A percentile compares a stretch with the other conserved stretches of the same genome.
phyloP scores from a whole-genome alignment of 2,329 filamentous ascomycete species.

The Emergomyces africanus region DNA sequence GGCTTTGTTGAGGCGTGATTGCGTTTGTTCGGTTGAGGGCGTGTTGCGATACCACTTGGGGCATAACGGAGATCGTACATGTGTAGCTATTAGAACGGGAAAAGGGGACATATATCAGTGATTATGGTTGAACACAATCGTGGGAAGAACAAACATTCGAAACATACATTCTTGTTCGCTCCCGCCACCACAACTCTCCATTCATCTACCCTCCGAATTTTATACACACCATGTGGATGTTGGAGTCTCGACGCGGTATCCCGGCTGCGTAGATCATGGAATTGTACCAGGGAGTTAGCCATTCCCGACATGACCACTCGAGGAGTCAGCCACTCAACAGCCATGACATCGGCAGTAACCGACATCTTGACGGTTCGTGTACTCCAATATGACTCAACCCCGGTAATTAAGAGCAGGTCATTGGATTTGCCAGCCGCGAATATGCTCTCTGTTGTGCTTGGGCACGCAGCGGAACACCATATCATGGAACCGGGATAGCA shows the following conservation, averaged over 20 bases:
- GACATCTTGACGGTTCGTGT: constrained; percentile 10
- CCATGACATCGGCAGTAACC: constrained; percentile 12
- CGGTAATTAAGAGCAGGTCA: constrained; percentile 21
- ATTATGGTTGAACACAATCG: neutral
- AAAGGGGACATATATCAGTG: neutral
- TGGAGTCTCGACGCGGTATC: constrained; percentile 21
- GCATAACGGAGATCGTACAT: constrained; percentile 32
- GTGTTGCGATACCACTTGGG: constrained; percentile 15
- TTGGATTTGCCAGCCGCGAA: constrained; percentile 29
- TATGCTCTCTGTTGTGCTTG: constrained; percentile 14
- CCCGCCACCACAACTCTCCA: constrained; percentile 25
- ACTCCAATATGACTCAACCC: constrained; percentile 19
- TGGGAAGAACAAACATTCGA: neutral
- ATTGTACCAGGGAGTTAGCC: constrained; percentile 21
- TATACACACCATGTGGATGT: constrained; percentile 22
- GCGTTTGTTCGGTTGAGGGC: constrained; percentile 17
- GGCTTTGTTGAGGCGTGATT: constrained; percentile 21
- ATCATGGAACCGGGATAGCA: constrained; percentile 18
- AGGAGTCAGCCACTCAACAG: constrained; percentile 27
- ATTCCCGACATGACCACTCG: constrained; percentile 26
- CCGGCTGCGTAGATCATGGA: constrained; percentile 25
- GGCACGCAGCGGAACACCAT: constrained; percentile 27
- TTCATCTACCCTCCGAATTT: constrained; percentile 24
- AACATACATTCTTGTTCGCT: constrained; percentile 17
- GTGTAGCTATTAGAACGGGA: constrained; percentile 19